Base-by-base conservation (phyloP, 768 basidiomycete species). In the Tylopilus rubrobrunneus region DNA sequence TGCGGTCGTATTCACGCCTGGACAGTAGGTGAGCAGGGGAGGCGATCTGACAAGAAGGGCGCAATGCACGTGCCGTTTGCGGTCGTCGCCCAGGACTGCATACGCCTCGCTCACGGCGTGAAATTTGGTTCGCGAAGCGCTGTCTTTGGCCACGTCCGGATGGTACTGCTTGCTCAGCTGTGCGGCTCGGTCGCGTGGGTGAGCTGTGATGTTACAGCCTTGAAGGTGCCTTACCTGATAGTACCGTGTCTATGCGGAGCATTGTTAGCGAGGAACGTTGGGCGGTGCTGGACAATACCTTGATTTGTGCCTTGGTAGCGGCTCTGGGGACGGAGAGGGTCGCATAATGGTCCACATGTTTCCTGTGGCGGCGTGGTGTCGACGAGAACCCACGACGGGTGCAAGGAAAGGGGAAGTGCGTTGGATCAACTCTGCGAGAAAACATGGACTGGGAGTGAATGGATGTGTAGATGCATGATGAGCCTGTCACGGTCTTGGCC, bases 121-220 rank as follows among this genome's bases (percentile, higher is more conserved):
- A 52, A 78, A 80, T 46, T 66, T 78, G 51, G 67, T 64, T 51
- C 69, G 71, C 2, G 78, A 71, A 4, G 55, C 44, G 7, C 63
- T 64, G 48, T 79, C 77, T 34, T 68, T 64, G 49, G 69, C 69
- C 9, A 75, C 59, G 58, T 80, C 78, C 1, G 78, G 78, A 49
- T 80, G 79, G 46, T 72, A 70, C 55, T 66, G 56, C 53, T 80
- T 80, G 71, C 78, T 80, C 48, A 80, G 61, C 78, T 80, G 40
- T 2, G 15, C 5, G 4, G 31, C 19, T 54, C 29, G 43, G 12
- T 1, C 25, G 45, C 19, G 9, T 53, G 49, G 57, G 45, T 28
- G n/a, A 19, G 19, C 40, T 11, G 21, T 6, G 15, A 0, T 23
- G 14, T 19, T 1, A 8, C 8, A 15, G 7, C 0, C 23, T 34